A percentile compares a stretch with the other conserved stretches of the same genome.
phyloP scores from a whole-genome alignment of 331 rosid genomes.

The Pyrus hybrid region DNA sequence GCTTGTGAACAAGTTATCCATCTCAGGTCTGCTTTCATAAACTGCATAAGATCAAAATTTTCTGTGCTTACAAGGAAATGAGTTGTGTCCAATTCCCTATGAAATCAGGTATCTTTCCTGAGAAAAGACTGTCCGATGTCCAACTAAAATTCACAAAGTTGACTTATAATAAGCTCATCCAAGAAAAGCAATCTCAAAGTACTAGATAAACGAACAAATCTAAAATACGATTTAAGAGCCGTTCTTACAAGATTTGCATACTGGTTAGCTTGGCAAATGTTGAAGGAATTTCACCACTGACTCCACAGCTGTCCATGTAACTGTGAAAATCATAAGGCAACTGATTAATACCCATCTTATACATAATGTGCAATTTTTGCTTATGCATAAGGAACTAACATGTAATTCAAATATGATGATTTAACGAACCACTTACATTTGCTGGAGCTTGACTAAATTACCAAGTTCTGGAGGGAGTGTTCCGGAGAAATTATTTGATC shows the following conservation, averaged over 20 bases:
- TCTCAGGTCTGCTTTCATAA: no score
- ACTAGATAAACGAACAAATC: background rate
- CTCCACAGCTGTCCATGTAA: no score
- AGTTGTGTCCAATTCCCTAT: no score
- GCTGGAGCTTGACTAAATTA: constrained; percentile 7
- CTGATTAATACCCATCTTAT: no score
- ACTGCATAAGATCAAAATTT: no score
- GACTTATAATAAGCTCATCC: background rate
- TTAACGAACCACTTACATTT: background rate
- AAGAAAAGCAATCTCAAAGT: background rate
- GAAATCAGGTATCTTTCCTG: constrained; percentile 59
- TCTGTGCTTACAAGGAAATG: no score
- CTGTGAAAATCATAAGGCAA: no score
- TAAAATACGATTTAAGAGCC: background rate
- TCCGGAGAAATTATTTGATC: constrained; percentile 18
- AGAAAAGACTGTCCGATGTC: constrained; percentile 51
- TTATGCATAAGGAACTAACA: background rate
- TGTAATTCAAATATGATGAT: background rate
- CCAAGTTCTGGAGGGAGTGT: constrained; percentile 25
- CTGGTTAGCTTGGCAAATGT: constrained; percentile 44
- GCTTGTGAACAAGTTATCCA: no score
- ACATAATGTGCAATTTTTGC: no score
- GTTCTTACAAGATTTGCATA: constrained; percentile 43
- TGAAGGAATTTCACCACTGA: no score
- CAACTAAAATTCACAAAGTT: constrained; percentile 26